Base-by-base conservation (phyloP, 176 grass and related monocot species). In the Hyparrhenia diplandra region DNA sequence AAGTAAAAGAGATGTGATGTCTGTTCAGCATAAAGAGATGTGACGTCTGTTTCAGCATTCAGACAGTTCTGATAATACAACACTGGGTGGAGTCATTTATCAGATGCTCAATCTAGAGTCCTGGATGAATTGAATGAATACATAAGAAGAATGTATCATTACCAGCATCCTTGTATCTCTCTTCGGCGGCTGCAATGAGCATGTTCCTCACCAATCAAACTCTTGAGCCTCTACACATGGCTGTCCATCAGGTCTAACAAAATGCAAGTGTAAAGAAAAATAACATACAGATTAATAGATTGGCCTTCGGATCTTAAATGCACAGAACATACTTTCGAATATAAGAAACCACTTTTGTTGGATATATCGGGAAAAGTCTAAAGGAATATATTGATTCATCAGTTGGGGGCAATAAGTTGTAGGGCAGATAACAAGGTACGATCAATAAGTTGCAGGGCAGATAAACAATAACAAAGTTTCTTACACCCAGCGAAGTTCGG, bases 101-200 rank as follows among this genome's bases (percentile, higher is more conserved):
- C 13, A 52, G 9, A 77, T 40, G 32, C 18, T 14, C 57, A 31
- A 7, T 42, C 52, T 24, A 25, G 20, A 55, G 31, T 30, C 1
- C 8, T 58, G 12, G 61, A 66, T 60, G 60, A 13, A 78, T 30
- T 1, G 5, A 81, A 73, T 30, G 73, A 52, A 23, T 13, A 13
- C 9, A 68, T 47, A 75, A 75, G 0, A 77, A 3, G 4, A 69
- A 29, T 73, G 31, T 28, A 85, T 54, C 13, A 46, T 83, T 88
- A 97, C 95, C 95, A 14, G 95, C 95, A 85, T 94, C 92, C 75
- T 82, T 97, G 89, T 97, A 97, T 73, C 92, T 83, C 79, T 97
- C 95, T 88, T 97, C 92, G 52, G 87, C 75, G 71, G 88, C 92
- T 30, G 95, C 95, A 59, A 85, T 81, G 27, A 90, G 74, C 95